A percentile compares a stretch with the other conserved stretches of the same genome.
These are phyloP conservation scores for Pichia deserticola DNA, from an alignment of 805 yeast species.

Conservation along the genomic window DNA sequence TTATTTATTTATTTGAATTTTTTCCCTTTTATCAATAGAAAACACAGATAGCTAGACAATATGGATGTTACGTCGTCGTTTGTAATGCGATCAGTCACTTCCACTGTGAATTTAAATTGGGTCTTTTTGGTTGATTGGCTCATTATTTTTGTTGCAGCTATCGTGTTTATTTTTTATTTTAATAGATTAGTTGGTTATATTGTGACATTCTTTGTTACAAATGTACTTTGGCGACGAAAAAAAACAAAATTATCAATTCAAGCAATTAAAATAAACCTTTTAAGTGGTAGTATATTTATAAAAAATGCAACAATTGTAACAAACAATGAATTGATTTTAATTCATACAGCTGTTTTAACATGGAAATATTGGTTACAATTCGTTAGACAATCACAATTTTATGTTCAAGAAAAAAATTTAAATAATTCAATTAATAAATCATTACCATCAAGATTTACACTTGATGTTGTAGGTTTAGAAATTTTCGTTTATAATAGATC, in stretches of 20 bases:
- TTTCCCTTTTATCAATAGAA: too few relatives aligned
- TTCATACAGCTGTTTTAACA: constrained; percentile 65
- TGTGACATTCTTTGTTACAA: constrained; percentile 42
- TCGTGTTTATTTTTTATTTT: constrained; percentile 68
- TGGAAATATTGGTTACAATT: constrained; percentile 85
- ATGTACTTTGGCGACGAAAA: constrained; percentile 57
- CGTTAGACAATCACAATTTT: constrained; percentile 34
- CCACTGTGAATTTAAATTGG: constrained; percentile 38
- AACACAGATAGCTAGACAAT: not conserved
- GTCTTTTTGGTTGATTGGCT: constrained; percentile 83
- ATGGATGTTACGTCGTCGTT: constrained; percentile 24
- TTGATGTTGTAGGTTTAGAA: constrained; percentile 73
- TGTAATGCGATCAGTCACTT: constrained; percentile 21
- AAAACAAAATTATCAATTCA: constrained; percentile 59
- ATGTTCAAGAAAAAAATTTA: constrained; percentile 15
- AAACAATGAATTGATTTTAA: constrained; percentile 62
- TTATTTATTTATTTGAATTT: too few relatives aligned
- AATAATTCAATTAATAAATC: constrained; percentile 32
- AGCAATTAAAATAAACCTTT: constrained; percentile 64
- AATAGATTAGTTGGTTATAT: constrained; percentile 61
- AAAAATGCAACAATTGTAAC: constrained; percentile 69
- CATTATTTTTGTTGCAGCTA: constrained; percentile 50
- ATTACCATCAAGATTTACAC: constrained; percentile 48
- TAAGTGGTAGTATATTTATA: constrained; percentile 78
- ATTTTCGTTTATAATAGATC: constrained; percentile 76